Evolutionary conservation across 1,284 basidiomycete species (phyloP), one percentile per base, ranked within the genome.

Genomic region (Ustilago bromivora): DNA sequence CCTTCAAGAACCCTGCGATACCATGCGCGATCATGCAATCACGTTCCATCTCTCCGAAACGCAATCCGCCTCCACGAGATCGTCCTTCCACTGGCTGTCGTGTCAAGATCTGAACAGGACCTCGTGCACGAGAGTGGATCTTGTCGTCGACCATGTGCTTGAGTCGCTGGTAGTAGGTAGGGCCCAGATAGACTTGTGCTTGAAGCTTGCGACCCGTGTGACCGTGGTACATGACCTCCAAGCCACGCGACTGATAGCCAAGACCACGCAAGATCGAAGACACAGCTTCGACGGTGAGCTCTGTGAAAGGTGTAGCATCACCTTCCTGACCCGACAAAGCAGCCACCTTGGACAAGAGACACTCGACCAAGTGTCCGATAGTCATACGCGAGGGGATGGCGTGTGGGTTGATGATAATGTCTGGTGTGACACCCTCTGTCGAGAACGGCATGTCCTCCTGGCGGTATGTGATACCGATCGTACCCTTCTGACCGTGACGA

Each of bases 111-210:
- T 99, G 97, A 10, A 99, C 94, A 5, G 97, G 97, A 17, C 97
- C 97, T 86, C 97, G 89, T 15, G 97, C 97, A 79, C 96, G 92
- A 32, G 96, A 96, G 88, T 99, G 96, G 75, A 99, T 99, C 89
- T 99, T 99, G 88, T 99, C 96, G 87, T 98, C 96, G 59, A 99
- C 96, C 96, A 99, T 99, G 88, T 99, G 96, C 89, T 99, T 99
- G 80, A 99, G 89, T 60, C 96, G 93, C 87, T 99, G 96, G 87
- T 99, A 99, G 88, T 99, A 99, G 1, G 97, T 99, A 12, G 96
- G 96, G 4, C 97, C 97, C 75, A 99, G 92, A 88, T 98, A 99
- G 15, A 98, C 92, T 86, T 99, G 97, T 19, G 97, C 96, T 86
- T 98, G 95, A 6, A 99, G 90, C 87, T 99, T 99, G 72, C 92